phyloP scores from a whole-genome alignment of 148 eudicot genomes.

The Silene conica region DNA sequence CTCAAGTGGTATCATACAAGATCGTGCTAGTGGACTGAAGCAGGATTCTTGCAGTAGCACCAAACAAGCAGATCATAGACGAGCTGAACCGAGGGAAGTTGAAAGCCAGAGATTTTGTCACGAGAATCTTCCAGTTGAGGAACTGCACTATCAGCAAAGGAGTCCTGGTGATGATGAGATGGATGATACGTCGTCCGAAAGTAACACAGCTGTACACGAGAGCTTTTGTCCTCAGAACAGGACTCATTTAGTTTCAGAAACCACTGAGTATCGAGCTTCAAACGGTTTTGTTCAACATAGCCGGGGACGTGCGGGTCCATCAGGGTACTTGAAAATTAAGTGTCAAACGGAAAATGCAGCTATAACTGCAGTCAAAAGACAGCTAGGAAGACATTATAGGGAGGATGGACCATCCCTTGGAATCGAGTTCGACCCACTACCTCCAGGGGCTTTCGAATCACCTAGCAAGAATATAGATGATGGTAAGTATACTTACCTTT shows the following conservation, averaged over 20 bases:
- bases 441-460: conserved; percentile 89
- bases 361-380: conserved; percentile 89
- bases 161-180: conserved; percentile 36
- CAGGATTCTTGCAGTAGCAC: conserved; percentile 99
- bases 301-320: conserved; percentile 59
- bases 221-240: conserved; percentile 35
- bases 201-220: conserved; percentile 53
- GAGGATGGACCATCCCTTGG: conserved; percentile 93
- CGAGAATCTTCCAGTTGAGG: conserved; percentile 43
- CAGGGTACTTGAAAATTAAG: conserved; percentile 89
- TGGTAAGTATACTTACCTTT: conserved; percentile 32
- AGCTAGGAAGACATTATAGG: conserved; percentile 68
- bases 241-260: conserved; percentile 32
- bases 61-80: conserved; percentile 65
- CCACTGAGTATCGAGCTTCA: conserved; percentile 43
- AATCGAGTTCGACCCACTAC: conserved; percentile 80
- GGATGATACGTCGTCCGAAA: conserved; percentile 79
- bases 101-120: conserved; percentile 62
- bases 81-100: conserved; percentile 67
- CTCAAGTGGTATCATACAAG: conserved; percentile 79
- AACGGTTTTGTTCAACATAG: conserved; percentile 33
- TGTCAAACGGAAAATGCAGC: conserved; percentile 79
- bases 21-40: conserved; percentile 73
- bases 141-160: conserved; percentile 47
- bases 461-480: conserved; percentile 36